These are phyloP conservation scores for Penicillium sumatraense DNA, from an alignment of 2,329 filamentous ascomycete species.

Conservation along the genomic window DNA sequence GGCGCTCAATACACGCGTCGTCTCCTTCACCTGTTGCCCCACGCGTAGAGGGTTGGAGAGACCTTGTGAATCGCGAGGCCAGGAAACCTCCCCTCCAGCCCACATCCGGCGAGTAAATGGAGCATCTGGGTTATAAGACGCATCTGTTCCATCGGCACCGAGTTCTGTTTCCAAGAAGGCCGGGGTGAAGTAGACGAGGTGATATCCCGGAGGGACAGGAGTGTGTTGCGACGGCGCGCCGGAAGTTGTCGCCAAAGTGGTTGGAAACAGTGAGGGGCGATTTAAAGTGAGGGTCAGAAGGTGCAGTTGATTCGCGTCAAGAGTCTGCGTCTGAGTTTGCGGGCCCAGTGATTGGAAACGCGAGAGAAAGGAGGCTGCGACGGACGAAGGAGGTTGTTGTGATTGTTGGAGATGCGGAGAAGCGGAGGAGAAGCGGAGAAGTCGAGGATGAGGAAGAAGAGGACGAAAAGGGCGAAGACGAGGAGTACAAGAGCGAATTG, in stretches of 20 bases:
- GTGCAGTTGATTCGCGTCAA: conserved; percentile 68
- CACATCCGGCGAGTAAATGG: conserved; percentile 71
- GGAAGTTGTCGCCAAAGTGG: conserved; percentile 44
- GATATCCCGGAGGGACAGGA: conserved; percentile 62
- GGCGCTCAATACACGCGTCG: conserved; percentile 59
- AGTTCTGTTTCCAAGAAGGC: conserved; percentile 59
- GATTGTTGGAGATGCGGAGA: conserved; percentile 5
- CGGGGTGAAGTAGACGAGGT: conserved; percentile 68
- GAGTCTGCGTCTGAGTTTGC: conserved; percentile 53
- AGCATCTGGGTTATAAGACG: conserved; percentile 61
- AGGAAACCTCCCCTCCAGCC: conserved; percentile 66
- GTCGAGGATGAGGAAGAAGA: conserved; percentile 2
- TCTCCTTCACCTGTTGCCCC: conserved; percentile 62
- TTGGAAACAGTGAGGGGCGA: conserved; percentile 50
- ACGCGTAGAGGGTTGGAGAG: conserved; percentile 52
- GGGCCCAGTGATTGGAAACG: conserved; percentile 49
- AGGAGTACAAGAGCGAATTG: too few species aligned
- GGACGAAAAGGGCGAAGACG: not conserved
- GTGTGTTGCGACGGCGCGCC: conserved; percentile 48
- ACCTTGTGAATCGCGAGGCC: conserved; percentile 44
- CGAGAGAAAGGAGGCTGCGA: conserved; percentile 47
- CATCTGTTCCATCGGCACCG: conserved; percentile 65
- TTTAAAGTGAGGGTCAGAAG: conserved; percentile 64
- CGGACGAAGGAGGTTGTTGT: conserved; percentile 29
- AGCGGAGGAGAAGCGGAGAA: conserved; percentile 18